Percentiles rank a stretch among this genome's conserved stretches.
These are phyloP conservation scores for Lentinus polychrous DNA, from an alignment of 1,284 basidiomycete species.

Conservation along the genomic window DNA sequence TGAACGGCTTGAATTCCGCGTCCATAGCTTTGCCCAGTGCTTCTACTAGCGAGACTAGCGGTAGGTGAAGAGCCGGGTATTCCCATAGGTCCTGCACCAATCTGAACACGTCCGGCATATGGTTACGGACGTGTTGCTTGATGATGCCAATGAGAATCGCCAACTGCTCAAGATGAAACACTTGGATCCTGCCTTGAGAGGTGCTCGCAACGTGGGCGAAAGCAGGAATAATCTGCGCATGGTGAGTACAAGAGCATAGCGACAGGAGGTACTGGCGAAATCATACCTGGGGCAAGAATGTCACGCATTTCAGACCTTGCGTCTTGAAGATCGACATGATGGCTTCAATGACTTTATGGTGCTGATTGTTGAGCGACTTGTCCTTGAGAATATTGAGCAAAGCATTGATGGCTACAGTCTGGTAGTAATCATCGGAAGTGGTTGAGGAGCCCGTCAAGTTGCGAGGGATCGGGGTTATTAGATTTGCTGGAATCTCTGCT, in stretches of 20 bases:
- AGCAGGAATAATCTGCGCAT: conserved; percentile 87
- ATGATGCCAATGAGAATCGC: conserved; percentile 96
- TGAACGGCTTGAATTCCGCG: conserved; percentile 96
- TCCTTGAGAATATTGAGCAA: conserved; percentile 89
- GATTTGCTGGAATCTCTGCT: conserved; percentile 60
- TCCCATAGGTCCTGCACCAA: conserved; percentile 90
- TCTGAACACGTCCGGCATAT: conserved; percentile 76
- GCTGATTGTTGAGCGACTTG: conserved; percentile 77
- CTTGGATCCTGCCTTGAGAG: conserved; percentile 79
- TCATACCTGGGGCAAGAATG: conserved; percentile 87
- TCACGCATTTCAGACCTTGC: conserved; percentile 93
- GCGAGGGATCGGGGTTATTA: conserved; percentile 43
- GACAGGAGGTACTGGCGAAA: neutral
- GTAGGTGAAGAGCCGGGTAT: conserved; percentile 79
- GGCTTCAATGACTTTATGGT: conserved; percentile 94
- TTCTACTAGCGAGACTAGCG: conserved; percentile 91
- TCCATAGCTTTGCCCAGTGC: conserved; percentile 93
- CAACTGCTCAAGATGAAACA: conserved; percentile 94
- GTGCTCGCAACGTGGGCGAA: conserved; percentile 87
- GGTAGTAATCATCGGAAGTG: conserved; percentile 91
- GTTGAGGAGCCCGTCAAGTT: conserved; percentile 34
- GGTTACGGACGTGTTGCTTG: conserved; percentile 96
- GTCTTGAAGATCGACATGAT: conserved; percentile 99
- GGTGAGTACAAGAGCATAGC: neutral
- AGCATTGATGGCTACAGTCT: conserved; percentile 91